Evolutionary conservation across 2,329 filamentous ascomycete species (phyloP).

Genomic region (Calonectria naviculata): DNA sequence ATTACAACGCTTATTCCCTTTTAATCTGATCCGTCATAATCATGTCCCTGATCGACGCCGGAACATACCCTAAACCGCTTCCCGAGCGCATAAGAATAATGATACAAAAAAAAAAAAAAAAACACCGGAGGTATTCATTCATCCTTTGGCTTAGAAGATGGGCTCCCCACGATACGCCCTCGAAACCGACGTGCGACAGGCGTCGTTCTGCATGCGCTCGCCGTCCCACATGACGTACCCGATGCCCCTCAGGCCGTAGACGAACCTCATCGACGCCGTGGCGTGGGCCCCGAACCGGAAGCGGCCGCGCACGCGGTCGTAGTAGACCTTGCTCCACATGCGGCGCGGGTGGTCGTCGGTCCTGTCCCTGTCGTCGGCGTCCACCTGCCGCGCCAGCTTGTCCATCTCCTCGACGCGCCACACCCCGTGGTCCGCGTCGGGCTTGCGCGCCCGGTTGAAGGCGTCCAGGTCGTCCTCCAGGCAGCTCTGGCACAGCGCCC

Average conservation of each 20-base stretch:
- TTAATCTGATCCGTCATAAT: not conserved
- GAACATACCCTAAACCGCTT: not conserved
- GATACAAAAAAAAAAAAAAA: not conserved
- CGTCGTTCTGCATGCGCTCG: slow-evolving; percentile 30
- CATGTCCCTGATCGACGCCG: not conserved
- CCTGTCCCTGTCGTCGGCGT: slow-evolving; percentile 21
- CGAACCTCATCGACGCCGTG: slow-evolving; percentile 31
- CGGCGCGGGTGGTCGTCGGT: slow-evolving; percentile 28
- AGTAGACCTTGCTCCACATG: slow-evolving; percentile 33
- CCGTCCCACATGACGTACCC: slow-evolving; percentile 37
- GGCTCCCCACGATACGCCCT: slow-evolving; percentile 33
- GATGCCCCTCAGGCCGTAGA: slow-evolving; percentile 29
- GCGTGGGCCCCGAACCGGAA: slow-evolving; percentile 30
- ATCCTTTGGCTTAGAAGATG: slow-evolving; percentile 14
- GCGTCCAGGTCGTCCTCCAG: slow-evolving; percentile 30
- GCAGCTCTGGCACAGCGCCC: slow-evolving; percentile 15
- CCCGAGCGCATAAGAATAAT: not conserved
- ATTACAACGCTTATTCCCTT: not conserved
- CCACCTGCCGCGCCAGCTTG: slow-evolving; percentile 27
- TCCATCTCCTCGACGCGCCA: slow-evolving; percentile 33
- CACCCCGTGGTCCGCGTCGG: slow-evolving; percentile 2
- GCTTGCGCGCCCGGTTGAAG: slow-evolving; percentile 24
- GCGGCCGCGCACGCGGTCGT: slow-evolving; percentile 24
- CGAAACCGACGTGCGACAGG: slow-evolving; percentile 26
- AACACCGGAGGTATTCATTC: not conserved